These are phyloP conservation scores for Fusarium mundagurra DNA, from an alignment of 2,329 filamentous ascomycete genomes.

Conservation along the genomic window DNA sequence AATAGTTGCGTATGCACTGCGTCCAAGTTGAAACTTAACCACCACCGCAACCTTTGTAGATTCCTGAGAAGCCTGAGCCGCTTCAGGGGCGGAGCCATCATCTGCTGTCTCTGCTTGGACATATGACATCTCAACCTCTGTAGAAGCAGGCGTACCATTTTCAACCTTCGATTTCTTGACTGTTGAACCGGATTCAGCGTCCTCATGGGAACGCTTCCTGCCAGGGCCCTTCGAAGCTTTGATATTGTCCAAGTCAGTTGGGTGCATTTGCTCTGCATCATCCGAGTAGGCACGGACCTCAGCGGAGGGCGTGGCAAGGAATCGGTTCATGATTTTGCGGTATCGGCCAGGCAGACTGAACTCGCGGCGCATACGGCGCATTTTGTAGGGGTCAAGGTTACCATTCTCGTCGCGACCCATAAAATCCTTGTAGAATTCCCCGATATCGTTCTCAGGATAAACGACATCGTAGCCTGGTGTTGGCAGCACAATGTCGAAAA, in stretches of 20 bases:
- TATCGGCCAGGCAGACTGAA: conserved; percentile 90
- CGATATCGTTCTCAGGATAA: conserved; percentile 86
- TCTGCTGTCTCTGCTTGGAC: conserved; percentile 14
- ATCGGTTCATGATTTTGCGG: conserved; percentile 81
- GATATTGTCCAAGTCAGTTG: conserved; percentile 83
- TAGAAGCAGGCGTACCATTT: conserved; percentile 1
- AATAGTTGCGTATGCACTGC: conserved; percentile 87
- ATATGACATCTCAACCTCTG: conserved; percentile 31
- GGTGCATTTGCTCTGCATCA: conserved; percentile 84
- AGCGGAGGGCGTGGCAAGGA: conserved; percentile 71
- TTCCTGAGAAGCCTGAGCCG: conserved; percentile 11
- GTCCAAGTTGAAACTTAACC: conserved; percentile 78
- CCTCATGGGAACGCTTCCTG: conserved; percentile 36
- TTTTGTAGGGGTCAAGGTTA: conserved; percentile 80
- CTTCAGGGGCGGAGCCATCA: not conserved
- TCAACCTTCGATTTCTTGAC: conserved; percentile 43
- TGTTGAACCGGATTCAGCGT: conserved; percentile 21
- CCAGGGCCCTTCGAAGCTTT: conserved; percentile 49
- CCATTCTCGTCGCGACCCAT: conserved; percentile 86
- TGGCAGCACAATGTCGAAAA: conserved; percentile 91
- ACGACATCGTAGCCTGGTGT: conserved; percentile 90
- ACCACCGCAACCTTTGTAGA: conserved; percentile 69
- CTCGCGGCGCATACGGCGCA: conserved; percentile 87
- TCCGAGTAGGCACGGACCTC: conserved; percentile 76
- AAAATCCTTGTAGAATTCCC: conserved; percentile 84